A percentile compares a stretch with the other conserved stretches of the same genome.
Conservation (phyloP, 768 basidiomycete genomes). For the Auricularia heimuer region DNA sequence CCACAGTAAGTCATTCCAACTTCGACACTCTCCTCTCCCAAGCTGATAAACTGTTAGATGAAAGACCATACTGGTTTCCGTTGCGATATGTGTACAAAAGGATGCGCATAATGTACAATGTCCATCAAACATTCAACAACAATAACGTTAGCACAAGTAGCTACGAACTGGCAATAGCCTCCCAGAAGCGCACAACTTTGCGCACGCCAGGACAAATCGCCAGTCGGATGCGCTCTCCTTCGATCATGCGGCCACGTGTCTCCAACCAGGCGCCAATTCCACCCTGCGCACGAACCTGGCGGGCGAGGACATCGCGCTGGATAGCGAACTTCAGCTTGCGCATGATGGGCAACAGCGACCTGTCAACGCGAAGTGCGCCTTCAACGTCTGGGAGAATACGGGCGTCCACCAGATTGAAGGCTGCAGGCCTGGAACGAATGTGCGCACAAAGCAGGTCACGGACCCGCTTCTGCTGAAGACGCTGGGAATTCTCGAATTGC, state of each 20-base stretch:
- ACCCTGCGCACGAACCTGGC: slow-evolving; percentile 37
- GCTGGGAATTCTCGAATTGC: slow-evolving; percentile 53
- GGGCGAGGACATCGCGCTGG: slow-evolving; percentile 51
- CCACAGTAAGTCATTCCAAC: no score
- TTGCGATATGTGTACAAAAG: background rate
- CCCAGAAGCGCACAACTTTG: slow-evolving; percentile 52
- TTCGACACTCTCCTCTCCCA: no score
- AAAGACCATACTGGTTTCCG: background rate
- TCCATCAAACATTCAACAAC: background rate
- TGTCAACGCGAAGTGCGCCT: slow-evolving; percentile 45
- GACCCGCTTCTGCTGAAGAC: slow-evolving; percentile 45
- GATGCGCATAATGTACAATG: no score
- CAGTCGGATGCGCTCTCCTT: slow-evolving; percentile 55
- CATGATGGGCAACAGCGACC: slow-evolving; percentile 52
- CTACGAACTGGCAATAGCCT: slow-evolving; percentile 21
- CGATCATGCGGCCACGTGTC: slow-evolving; percentile 26
- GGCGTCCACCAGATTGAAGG: slow-evolving; percentile 33
- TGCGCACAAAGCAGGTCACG: slow-evolving; percentile 42
- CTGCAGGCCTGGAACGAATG: slow-evolving; percentile 37
- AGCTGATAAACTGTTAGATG: no score
- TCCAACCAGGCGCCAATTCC: slow-evolving; percentile 49
- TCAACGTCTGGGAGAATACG: slow-evolving; percentile 58
- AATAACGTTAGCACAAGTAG: background rate
- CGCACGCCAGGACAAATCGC: slow-evolving; percentile 58
- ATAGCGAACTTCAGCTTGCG: slow-evolving; percentile 64